Evolutionary conservation across 108 stramenopile genomes (phyloP).

Genomic region (Thalassiosira profunda): DNA sequence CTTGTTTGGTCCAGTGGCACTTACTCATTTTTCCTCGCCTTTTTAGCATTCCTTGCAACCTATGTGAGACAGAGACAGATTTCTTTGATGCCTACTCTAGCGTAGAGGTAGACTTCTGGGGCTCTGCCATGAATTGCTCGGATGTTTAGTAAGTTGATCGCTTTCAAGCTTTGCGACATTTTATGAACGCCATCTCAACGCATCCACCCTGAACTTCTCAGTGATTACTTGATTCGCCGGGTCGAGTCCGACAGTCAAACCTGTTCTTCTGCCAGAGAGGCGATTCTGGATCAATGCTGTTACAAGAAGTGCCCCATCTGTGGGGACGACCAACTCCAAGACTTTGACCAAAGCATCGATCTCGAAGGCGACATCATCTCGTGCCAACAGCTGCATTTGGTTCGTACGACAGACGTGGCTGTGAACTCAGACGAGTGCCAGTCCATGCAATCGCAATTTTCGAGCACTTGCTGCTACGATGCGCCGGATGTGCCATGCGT

Average conservation of each 20-base stretch:
- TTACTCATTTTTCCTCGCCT: no score
- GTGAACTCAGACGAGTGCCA: constrained; percentile 20
- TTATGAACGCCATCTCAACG: no score
- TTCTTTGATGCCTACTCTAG: constrained; percentile 45
- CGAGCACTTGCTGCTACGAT: constrained; percentile 42
- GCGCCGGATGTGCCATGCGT: constrained; percentile 34
- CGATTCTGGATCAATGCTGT: constrained; percentile 34
- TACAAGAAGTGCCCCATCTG: constrained; percentile 52
- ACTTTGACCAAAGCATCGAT: constrained; percentile 24
- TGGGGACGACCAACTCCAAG: constrained; percentile 28
- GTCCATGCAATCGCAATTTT: constrained; percentile 33
- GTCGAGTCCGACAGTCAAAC: constrained; percentile 44
- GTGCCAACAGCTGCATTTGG: constrained; percentile 41
- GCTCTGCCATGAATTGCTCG: constrained; percentile 41
- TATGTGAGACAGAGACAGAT: constrained; percentile 43
- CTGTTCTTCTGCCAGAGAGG: constrained; percentile 40
- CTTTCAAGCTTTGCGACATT: no score
- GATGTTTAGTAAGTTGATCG: constrained; percentile 43
- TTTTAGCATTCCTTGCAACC: constrained; percentile 46
- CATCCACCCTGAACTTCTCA: no score
- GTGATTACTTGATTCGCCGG: no score
- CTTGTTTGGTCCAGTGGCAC: no score
- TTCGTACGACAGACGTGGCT: constrained; percentile 29
- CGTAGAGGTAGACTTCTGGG: constrained; percentile 43
- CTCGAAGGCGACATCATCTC: constrained; percentile 45